phyloP scores from a whole-genome alignment of 805 yeast genomes.

The Metschnikowia santaceciliae region DNA sequence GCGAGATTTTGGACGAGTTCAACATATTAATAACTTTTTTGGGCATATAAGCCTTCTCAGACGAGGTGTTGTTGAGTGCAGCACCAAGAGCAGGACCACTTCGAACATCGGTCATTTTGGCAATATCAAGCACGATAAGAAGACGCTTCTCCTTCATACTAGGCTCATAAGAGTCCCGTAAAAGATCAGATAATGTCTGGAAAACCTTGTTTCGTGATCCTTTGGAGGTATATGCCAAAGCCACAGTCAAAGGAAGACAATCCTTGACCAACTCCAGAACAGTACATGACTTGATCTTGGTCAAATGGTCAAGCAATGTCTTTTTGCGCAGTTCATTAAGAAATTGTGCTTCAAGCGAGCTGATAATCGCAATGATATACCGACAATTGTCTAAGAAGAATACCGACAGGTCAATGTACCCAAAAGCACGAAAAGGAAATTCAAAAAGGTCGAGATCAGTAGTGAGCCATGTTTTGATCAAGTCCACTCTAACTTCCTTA shows the following conservation, averaged over 20 bases:
- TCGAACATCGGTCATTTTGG: slow-evolving; percentile 39
- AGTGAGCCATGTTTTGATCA: slow-evolving; percentile 45
- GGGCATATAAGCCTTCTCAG: background rate
- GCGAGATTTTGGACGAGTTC: slow-evolving; percentile 15
- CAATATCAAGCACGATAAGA: slow-evolving; percentile 33
- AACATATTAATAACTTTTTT: background rate
- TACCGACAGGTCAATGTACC: slow-evolving; percentile 23
- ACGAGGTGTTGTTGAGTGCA: background rate
- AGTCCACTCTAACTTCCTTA: slow-evolving; percentile 26
- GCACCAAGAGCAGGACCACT: slow-evolving; percentile 18
- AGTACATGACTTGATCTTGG: slow-evolving; percentile 14
- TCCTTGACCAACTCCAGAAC: slow-evolving; percentile 23
- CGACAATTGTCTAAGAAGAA: slow-evolving; percentile 33
- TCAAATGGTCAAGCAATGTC: slow-evolving; percentile 11
- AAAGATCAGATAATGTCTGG: slow-evolving; percentile 9
- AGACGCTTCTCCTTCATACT: slow-evolving; percentile 24
- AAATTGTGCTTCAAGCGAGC: slow-evolving; percentile 19
- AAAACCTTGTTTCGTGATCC: slow-evolving; percentile 37
- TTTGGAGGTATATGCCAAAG: slow-evolving; percentile 40
- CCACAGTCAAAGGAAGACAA: slow-evolving; percentile 36
- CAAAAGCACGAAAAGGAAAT: slow-evolving; percentile 44
- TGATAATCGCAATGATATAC: slow-evolving; percentile 37
- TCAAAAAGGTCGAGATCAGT: slow-evolving; percentile 23
- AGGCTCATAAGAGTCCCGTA: slow-evolving; percentile 20
- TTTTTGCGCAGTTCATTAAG: background rate